Percentiles rank a stretch among this genome's conserved stretches.
Conservation (phyloP, 192 early-diverging fungal genomes). For the Coemansia pectinata region DNA sequence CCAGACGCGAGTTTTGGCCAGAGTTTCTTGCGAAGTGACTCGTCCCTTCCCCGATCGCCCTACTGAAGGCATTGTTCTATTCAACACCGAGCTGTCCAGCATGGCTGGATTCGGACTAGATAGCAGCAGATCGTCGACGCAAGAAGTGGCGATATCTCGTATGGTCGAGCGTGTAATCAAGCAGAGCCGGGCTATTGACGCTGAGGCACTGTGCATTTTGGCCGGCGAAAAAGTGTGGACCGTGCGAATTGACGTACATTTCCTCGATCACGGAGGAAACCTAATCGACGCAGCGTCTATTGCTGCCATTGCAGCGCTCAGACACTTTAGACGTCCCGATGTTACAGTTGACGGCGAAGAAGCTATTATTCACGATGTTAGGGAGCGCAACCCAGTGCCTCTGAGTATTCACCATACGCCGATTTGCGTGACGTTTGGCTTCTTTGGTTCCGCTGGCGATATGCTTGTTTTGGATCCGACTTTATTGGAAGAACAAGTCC, state of each 20-base stretch:
- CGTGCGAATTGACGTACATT: slow-evolving; percentile 86
- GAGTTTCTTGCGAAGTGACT: slow-evolving; percentile 69
- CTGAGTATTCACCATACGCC: slow-evolving; percentile 96
- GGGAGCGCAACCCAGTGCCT: slow-evolving; percentile 90
- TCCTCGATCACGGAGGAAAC: slow-evolving; percentile 95
- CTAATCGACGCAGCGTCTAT: slow-evolving; percentile 88
- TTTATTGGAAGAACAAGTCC: slow-evolving; percentile 83
- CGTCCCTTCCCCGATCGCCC: slow-evolving; percentile 74
- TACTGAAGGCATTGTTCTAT: slow-evolving; percentile 82
- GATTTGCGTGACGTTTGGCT: slow-evolving; percentile 88
- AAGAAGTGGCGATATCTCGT: slow-evolving; percentile 83
- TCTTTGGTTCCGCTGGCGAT: slow-evolving; percentile 75
- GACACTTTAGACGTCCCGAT: slow-evolving; percentile 94
- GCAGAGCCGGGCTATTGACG: slow-evolving; percentile 85
- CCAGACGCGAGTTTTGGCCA: slow-evolving; percentile 74
- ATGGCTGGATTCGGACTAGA: slow-evolving; percentile 83
- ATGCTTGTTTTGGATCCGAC: slow-evolving; percentile 81
- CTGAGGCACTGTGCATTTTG: slow-evolving; percentile 95
- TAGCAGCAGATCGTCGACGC: slow-evolving; percentile 59
- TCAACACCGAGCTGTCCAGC: slow-evolving; percentile 85
- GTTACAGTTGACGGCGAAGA: slow-evolving; percentile 91
- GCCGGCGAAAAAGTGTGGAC: slow-evolving; percentile 96
- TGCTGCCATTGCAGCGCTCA: slow-evolving; percentile 84
- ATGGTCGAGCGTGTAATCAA: slow-evolving; percentile 87
- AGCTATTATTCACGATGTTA: slow-evolving; percentile 77